Evolutionary conservation across 225 moss, liverwort and hornwort genomes (phyloP).

Genomic region (Straminergon stramineum): DNA sequence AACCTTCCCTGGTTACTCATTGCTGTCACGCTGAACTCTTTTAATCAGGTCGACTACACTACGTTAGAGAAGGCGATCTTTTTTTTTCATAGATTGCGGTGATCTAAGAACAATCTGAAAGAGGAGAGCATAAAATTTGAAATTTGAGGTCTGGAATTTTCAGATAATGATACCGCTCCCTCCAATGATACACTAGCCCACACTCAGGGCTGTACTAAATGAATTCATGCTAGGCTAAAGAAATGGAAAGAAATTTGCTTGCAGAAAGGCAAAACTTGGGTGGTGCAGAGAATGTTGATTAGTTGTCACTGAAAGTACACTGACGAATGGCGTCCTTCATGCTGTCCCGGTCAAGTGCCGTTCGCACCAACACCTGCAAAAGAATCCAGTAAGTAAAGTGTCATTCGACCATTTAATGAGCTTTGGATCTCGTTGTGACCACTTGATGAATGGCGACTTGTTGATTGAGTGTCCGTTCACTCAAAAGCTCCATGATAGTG

Average conservation of each 20-base stretch:
- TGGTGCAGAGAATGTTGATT: neutral
- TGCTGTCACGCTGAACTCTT: neutral
- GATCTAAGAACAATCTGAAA: neutral
- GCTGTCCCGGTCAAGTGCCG: constrained; percentile 48
- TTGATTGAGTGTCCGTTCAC: neutral
- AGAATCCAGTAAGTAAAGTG: neutral
- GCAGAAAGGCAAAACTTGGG: constrained; percentile 7
- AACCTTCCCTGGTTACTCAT: neutral
- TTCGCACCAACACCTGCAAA: constrained; percentile 50
- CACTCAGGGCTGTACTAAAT: neutral
- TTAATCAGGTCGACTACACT: neutral
- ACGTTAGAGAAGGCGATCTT: neutral
- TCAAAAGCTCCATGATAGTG: neutral
- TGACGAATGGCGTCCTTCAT: constrained; percentile 55
- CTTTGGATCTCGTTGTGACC: neutral
- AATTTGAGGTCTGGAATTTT: neutral
- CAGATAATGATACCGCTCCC: neutral
- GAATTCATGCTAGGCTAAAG: neutral
- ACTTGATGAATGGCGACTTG: neutral
- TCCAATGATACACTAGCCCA: constrained; percentile 4
- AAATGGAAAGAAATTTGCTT: neutral
- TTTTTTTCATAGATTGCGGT: neutral
- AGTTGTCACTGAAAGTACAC: constrained; percentile 46
- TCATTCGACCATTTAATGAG: neutral
- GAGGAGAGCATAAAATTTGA: neutral